phyloP scores from a whole-genome alignment of 192 early-diverging fungal species.

The Haplosporangium gracile region DNA sequence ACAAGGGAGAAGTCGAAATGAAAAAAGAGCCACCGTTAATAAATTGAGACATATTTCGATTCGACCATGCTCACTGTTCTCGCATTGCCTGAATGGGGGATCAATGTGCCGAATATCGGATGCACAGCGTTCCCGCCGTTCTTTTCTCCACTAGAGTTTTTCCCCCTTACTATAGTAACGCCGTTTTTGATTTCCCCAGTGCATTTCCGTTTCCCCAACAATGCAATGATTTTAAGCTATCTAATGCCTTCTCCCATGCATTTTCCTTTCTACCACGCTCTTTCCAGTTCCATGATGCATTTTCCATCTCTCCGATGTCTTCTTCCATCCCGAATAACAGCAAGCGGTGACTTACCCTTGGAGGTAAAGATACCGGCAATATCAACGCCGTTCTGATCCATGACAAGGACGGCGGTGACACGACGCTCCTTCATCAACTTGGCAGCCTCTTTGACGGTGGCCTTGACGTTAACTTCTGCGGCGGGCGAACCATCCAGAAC shows the following conservation, averaged over 20 bases:
- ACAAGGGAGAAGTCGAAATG: not conserved
- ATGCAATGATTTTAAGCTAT: too few relatives aligned
- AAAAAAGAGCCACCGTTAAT: conserved; percentile 13
- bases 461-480: conserved; percentile 72
- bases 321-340: too few relatives aligned
- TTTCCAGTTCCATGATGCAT: too few relatives aligned
- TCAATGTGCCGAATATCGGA: not conserved
- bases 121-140: not conserved
- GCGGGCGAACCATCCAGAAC: conserved; percentile 80
- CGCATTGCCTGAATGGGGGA: conserved; percentile 3
- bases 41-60: not conserved
- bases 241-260: not conserved
- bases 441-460: conserved; percentile 80
- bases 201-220: too few relatives aligned
- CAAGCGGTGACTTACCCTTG: conserved; percentile 54
- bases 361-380: conserved; percentile 95
- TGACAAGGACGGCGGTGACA: conserved; percentile 82
- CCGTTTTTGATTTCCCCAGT: too few relatives aligned
- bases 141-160: not conserved
- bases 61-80: not conserved
- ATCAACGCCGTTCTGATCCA: conserved; percentile 70
- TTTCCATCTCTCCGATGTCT: not conserved
- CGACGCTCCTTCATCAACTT: conserved; percentile 79
- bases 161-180: too few relatives aligned
- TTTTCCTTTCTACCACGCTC: not conserved